Conservation (phyloP, 352 stramenopile species). For the Pythium coloratum region DNA sequence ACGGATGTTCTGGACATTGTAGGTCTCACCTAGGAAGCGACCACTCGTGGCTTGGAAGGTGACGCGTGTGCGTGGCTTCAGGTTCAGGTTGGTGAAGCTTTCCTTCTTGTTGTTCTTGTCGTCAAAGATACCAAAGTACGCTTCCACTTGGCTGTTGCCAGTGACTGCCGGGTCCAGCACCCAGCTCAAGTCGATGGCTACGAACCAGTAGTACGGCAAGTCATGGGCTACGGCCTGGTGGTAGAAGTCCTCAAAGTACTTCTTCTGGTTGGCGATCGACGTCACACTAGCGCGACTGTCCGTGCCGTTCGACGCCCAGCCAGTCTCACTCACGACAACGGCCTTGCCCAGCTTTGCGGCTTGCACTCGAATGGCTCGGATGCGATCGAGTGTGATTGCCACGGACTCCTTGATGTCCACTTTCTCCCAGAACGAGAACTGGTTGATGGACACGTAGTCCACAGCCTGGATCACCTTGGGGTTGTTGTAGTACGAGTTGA, state of each 20-base stretch:
- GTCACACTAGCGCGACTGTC: conserved; percentile 34
- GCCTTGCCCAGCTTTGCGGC: conserved; percentile 53
- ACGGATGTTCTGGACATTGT: conserved; percentile 34
- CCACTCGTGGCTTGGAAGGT: conserved; percentile 22
- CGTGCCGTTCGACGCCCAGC: conserved; percentile 56
- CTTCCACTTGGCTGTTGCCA: conserved; percentile 47
- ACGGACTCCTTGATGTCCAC: conserved; percentile 47
- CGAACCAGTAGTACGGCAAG: conserved; percentile 77
- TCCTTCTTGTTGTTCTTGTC: conserved; percentile 55
- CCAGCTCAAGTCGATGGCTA: conserved; percentile 67
- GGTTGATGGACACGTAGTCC: conserved; percentile 72
- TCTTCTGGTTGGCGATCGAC: conserved; percentile 50
- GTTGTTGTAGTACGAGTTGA: conserved; percentile 72
- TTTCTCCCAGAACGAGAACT: conserved; percentile 80
- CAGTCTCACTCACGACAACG: conserved; percentile 68
- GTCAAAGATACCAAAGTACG: conserved; percentile 63
- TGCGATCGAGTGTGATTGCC: conserved; percentile 51
- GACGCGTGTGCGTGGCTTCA: conserved; percentile 29
- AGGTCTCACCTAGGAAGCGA: conserved; percentile 28
- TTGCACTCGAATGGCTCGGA: conserved; percentile 43
- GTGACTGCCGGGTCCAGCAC: conserved; percentile 29
- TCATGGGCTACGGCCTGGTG: conserved; percentile 43
- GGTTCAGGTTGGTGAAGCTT: conserved; percentile 48
- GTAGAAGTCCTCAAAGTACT: conserved; percentile 76
- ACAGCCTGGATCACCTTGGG: conserved; percentile 54